Evolutionary conservation across 2,329 filamentous ascomycete genomes (phyloP).

Genomic region (Colletotrichum higginsianum): DNA sequence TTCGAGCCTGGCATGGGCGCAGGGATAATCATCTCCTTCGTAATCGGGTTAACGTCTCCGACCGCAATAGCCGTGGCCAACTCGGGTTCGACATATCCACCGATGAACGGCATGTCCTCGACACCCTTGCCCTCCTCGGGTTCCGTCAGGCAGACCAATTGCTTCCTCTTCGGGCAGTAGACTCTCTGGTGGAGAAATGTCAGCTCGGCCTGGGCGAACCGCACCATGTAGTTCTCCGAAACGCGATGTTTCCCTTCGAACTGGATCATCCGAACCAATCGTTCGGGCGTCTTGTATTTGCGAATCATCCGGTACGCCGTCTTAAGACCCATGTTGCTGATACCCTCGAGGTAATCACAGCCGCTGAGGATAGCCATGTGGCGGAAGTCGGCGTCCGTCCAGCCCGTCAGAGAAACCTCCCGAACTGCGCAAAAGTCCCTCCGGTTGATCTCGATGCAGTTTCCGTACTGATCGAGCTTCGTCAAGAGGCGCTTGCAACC

Average conservation of each 20-base stretch:
- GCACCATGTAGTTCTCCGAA: slow-evolving; percentile 83
- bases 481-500: slow-evolving; percentile 92
- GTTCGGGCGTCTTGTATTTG: slow-evolving; percentile 90
- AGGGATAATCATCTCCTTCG: slow-evolving; percentile 76
- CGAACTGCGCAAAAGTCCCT: slow-evolving; percentile 90
- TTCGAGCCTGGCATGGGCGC: slow-evolving; percentile 58
- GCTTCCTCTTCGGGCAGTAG: slow-evolving; percentile 81
- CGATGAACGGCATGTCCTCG: slow-evolving; percentile 86
- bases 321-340: slow-evolving; percentile 90
- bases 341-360: slow-evolving; percentile 92
- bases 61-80: slow-evolving; percentile 81
- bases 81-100: slow-evolving; percentile 77
- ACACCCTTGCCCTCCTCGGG: slow-evolving; percentile 74
- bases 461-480: slow-evolving; percentile 94
- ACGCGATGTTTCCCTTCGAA: slow-evolving; percentile 90
- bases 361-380: slow-evolving; percentile 97
- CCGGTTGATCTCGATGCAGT: slow-evolving; percentile 92
- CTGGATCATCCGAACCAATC: slow-evolving; percentile 84
- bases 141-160: slow-evolving; percentile 82
- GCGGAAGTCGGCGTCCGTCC: slow-evolving; percentile 92
- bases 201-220: slow-evolving; percentile 88
- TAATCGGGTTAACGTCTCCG: slow-evolving; percentile 91
- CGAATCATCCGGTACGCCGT: slow-evolving; percentile 92
- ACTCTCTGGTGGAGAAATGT: slow-evolving; percentile 97
- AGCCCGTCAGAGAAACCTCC: slow-evolving; percentile 90